A percentile compares a stretch with the other conserved stretches of the same genome.
Conservation (phyloP, 2,329 filamentous ascomycete genomes). For the Ascochyta fabae region DNA sequence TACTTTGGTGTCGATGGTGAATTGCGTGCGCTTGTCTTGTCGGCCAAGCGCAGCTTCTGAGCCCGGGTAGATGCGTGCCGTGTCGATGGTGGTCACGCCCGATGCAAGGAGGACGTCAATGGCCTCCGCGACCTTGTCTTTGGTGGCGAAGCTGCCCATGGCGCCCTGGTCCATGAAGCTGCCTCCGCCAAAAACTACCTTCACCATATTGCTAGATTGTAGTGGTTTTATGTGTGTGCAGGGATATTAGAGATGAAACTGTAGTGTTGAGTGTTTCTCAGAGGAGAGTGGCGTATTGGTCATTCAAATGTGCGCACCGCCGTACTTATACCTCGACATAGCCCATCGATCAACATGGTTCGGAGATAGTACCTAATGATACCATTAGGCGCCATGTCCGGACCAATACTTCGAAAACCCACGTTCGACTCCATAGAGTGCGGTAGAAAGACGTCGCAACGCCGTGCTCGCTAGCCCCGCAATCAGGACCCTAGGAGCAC, state of each 20-base stretch:
- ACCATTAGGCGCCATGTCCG: background rate
- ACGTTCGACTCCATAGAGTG: background rate
- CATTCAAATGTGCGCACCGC: too few relatives aligned
- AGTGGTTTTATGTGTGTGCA: background rate
- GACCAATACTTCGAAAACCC: background rate
- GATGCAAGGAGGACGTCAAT: constrained; percentile 42
- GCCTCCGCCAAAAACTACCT: constrained; percentile 48
- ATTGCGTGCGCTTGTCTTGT: constrained; percentile 48
- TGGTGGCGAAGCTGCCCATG: constrained; percentile 21
- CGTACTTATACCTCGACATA: background rate
- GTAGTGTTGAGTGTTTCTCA: too few relatives aligned
- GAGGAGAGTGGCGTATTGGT: too few relatives aligned
- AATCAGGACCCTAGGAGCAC: background rate
- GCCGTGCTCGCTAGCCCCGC: background rate
- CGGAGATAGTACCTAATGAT: background rate
- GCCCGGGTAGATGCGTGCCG: constrained; percentile 50
- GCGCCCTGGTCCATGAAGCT: constrained; percentile 29
- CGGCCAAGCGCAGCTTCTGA: constrained; percentile 54
- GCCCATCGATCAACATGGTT: too few relatives aligned
- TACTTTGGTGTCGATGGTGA: constrained; percentile 57
- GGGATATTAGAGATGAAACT: too few relatives aligned
- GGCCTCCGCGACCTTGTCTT: constrained; percentile 23
- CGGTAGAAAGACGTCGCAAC: background rate
- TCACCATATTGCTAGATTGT: constrained; percentile 33
- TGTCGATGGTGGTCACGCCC: constrained; percentile 49